Conservation (phyloP, 2,329 filamentous ascomycete species). For the Aspergillus sp. region DNA sequence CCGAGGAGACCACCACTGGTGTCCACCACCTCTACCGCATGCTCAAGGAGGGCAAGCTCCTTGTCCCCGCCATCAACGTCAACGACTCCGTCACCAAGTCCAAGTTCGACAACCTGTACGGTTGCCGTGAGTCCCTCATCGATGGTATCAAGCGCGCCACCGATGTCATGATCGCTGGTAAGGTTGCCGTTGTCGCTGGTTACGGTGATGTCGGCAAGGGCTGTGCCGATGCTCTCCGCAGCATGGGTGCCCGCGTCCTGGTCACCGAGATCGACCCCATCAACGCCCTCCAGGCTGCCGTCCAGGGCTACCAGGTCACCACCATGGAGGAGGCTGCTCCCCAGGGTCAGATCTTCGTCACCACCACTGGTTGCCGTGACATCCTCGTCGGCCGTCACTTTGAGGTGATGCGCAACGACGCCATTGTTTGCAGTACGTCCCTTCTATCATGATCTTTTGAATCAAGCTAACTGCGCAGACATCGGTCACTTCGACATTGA, state of each 20-base stretch:
- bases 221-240: conserved; percentile 90
- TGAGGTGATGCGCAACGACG: conserved; percentile 92
- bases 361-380: conserved; percentile 98
- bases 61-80: conserved; percentile 97
- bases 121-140: conserved; percentile 96
- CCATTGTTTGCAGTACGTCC: conserved; percentile 90
- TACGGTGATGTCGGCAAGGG: conserved; percentile 99
- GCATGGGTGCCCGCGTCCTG: conserved; percentile 95
- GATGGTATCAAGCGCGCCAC: conserved; percentile 99
- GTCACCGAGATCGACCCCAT: conserved; percentile 98
- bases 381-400: conserved; percentile 93
- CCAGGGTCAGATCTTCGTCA: conserved; percentile 95
- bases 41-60: conserved; percentile 86
- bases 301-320: conserved; percentile 93
- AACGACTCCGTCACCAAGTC: conserved; percentile 99
- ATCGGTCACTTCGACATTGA: conserved; percentile 99
- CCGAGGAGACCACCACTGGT: conserved; percentile 99
- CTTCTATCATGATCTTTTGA: not conserved
- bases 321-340: conserved; percentile 96
- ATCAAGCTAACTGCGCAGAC: conserved; percentile 53
- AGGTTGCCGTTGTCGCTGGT: conserved; percentile 95
- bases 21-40: conserved; percentile 99
- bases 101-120: conserved; percentile 99
- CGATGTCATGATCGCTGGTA: conserved; percentile 99
- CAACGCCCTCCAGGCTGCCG: conserved; percentile 98